These are phyloP conservation scores for Graphilbum sp. DNA, from an alignment of 2,329 filamentous ascomycete species.

Conservation along the genomic window DNA sequence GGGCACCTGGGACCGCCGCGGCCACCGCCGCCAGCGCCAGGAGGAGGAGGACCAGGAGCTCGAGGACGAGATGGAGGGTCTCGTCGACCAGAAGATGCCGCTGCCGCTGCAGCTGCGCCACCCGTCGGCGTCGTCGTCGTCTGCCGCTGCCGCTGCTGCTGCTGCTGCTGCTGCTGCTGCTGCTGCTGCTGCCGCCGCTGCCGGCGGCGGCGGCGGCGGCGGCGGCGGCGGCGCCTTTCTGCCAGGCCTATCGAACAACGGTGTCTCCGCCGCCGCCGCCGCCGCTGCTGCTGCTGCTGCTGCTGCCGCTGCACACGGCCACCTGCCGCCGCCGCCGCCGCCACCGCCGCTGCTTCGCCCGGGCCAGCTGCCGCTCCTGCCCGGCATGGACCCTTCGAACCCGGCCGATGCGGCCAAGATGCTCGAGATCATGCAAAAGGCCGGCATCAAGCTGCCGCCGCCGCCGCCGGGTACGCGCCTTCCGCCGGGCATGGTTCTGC, in stretches of 20 bases:
- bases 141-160: constrained; percentile 19
- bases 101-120: constrained; percentile 25
- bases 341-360: constrained; percentile 33
- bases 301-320: background rate
- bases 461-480: constrained; percentile 26
- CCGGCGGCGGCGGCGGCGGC: constrained; percentile 21
- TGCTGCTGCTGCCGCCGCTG: constrained; percentile 14
- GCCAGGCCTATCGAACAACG: constrained; percentile 44
- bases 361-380: constrained; percentile 33
- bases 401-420: constrained; percentile 45
- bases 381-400: constrained; percentile 41
- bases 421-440: constrained; percentile 48
- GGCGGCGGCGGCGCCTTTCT: constrained; percentile 20
- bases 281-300: no score
- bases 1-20: constrained; percentile 80
- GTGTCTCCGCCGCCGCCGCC: no score
- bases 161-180: constrained; percentile 19
- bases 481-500: constrained; percentile 29
- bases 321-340: constrained; percentile 20
- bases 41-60: constrained; percentile 90
- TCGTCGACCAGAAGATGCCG: constrained; percentile 80
- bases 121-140: constrained; percentile 3
- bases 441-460: constrained; percentile 44
- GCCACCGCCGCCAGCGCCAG: constrained; percentile 60
- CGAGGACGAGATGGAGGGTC: constrained; percentile 82